Base-by-base conservation (phyloP, 805 yeast species). In the Kodamaea jinghongensis region DNA sequence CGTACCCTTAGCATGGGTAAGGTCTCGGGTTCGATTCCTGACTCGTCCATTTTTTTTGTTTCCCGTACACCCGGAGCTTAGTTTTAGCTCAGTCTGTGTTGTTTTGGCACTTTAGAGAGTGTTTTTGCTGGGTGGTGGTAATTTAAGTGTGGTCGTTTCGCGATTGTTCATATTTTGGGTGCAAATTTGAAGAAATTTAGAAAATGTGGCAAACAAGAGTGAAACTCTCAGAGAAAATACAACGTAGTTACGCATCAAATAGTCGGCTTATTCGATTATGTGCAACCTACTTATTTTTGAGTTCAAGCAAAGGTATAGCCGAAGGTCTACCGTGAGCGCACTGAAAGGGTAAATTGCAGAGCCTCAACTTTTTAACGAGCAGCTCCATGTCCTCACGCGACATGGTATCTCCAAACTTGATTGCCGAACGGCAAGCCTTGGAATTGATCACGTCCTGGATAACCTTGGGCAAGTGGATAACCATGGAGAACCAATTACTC, bases 311-410 rank as follows among this genome's bases (percentile, higher is more conserved):
- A 0, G 90, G 89, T 1, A 78, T 72, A 9, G 83, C 55, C 0
- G 88, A 75, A 0, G 95, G 95, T 41, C 96, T 60, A 0, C 95
- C 95, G 56, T 87, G 96, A 0, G 96, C 96, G 65, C 96, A 88
- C 40, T 75, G 79, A 47, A 85, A 83, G 0, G 96, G 95, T 13
- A 70, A 58, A 10, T 60, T 50, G 51, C 95, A 86, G 3, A 38
- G 15, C 0, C 65, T 47, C 20, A 87, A 63, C 1, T 59, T 45
- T 1, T 34, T 25, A 0, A 86, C 49, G 15, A 86, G 49, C 0
- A 54, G 31, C 4, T 48, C 43, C 59, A 86, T 81, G 37, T 80
- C 75, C 0, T 38, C 43, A 2, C 30, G 41, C 0, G 67, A 49
- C 31, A 88, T 54, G 1, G 39, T 28, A 31, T 78, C 79, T 0